Evolutionary conservation across 768 basidiomycete species (phyloP).

Genomic region (Pleurotus tuoliensis): DNA sequence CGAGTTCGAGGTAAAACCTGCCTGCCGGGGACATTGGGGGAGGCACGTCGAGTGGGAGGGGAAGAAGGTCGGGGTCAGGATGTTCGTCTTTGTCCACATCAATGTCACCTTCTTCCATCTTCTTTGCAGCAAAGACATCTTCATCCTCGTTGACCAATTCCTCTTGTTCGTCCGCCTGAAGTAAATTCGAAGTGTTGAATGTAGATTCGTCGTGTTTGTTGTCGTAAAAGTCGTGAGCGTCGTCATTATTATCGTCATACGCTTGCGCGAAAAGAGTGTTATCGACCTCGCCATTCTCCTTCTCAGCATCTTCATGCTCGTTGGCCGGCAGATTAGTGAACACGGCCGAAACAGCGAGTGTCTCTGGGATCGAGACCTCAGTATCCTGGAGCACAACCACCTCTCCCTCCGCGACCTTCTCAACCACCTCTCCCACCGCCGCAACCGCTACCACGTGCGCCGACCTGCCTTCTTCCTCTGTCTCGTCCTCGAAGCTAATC

Average conservation of each 20-base stretch:
- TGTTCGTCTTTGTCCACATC: slow-evolving; percentile 4
- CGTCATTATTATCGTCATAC: slow-evolving; percentile 7
- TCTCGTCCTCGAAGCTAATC: slow-evolving; percentile 1
- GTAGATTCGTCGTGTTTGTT: not conserved
- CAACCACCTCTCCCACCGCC: not conserved
- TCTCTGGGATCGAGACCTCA: not conserved
- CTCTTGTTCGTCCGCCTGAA: not conserved
- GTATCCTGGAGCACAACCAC: not conserved
- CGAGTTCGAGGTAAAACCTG: slow-evolving; percentile 9
- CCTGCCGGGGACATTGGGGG: slow-evolving; percentile 13
- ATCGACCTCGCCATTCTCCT: not conserved
- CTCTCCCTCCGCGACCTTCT: not conserved
- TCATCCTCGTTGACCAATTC: too few species aligned
- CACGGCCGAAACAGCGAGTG: not conserved
- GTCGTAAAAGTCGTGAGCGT: slow-evolving; percentile 12
- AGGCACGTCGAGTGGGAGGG: slow-evolving; percentile 25
- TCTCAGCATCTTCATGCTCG: not conserved
- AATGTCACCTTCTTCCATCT: too few species aligned
- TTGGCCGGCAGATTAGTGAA: too few species aligned
- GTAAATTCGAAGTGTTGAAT: not conserved
- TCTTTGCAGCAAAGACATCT: too few species aligned
- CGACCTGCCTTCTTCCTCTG: not conserved
- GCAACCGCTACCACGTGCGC: not conserved
- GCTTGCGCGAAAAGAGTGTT: not conserved
- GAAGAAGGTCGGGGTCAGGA: slow-evolving; percentile 40